Percentiles rank a stretch among this genome's conserved stretches.
These are phyloP conservation scores for Protomyces lactucae-debilis DNA, from an alignment of 1,139 yeast genomes.

Conservation along the genomic window DNA sequence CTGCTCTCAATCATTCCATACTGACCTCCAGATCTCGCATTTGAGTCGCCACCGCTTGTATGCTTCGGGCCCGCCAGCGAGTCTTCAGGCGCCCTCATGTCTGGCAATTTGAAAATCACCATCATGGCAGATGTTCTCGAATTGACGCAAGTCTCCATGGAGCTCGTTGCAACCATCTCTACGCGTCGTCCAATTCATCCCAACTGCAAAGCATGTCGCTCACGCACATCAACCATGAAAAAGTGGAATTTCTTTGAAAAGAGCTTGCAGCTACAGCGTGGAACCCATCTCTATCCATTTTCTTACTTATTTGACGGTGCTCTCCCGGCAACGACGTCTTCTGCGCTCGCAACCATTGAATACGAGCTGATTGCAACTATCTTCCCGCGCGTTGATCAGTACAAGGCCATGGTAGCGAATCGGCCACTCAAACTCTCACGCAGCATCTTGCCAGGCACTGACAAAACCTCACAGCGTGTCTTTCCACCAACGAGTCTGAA, in stretches of 20 bases:
- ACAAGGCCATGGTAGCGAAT: constrained; percentile 44
- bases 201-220: constrained; percentile 52
- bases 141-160: constrained; percentile 56
- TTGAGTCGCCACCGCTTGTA: constrained; percentile 89
- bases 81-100: constrained; percentile 77
- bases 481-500: constrained; percentile 94
- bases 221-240: constrained; percentile 58
- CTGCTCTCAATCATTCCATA: constrained; percentile 38
- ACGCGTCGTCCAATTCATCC: constrained; percentile 63
- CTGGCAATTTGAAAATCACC: constrained; percentile 55
- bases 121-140: constrained; percentile 38
- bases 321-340: constrained; percentile 71
- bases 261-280: constrained; percentile 52
- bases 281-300: constrained; percentile 85
- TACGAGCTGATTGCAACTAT: constrained; percentile 71
- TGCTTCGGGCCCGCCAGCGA: constrained; percentile 74
- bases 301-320: constrained; percentile 87
- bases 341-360: constrained; percentile 53
- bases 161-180: constrained; percentile 63
- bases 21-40: constrained; percentile 50
- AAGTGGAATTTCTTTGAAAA: constrained; percentile 78
- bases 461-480: constrained; percentile 77
- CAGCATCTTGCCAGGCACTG: constrained; percentile 75
- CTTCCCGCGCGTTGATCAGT: constrained; percentile 41
- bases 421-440: constrained; percentile 73